Conservation (phyloP, 1,139 yeast species). For the Debaryomyces psychrophilus region DNA sequence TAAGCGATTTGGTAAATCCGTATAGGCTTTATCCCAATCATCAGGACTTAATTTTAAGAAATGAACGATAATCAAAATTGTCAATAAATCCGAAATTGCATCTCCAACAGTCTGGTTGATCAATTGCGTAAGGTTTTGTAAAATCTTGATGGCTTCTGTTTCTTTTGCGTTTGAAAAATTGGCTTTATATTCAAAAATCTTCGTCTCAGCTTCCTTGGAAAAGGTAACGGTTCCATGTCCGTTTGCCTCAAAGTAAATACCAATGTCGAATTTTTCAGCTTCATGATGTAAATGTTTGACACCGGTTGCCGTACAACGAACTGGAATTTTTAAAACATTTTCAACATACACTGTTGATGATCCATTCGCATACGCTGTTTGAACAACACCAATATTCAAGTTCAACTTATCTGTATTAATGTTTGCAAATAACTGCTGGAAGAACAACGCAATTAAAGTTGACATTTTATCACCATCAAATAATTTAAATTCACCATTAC, state of each 20-base stretch:
- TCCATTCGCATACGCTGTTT: conserved; percentile 98
- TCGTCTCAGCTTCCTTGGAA: conserved; percentile 55
- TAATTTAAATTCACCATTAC: conserved; percentile 55
- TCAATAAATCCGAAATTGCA: conserved; percentile 85
- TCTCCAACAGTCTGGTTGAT: conserved; percentile 98
- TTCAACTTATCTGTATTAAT: conserved; percentile 42
- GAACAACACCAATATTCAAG: conserved; percentile 80
- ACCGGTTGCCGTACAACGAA: conserved; percentile 90
- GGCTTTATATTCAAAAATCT: conserved; percentile 30
- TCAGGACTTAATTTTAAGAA: conserved; percentile 58
- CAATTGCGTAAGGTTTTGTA: conserved; percentile 62
- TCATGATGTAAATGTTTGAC: conserved; percentile 94
- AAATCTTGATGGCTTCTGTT: conserved; percentile 47
- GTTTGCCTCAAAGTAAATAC: conserved; percentile 95
- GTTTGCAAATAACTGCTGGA: conserved; percentile 51
- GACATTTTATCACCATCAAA: conserved; percentile 96
- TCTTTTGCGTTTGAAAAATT: conserved; percentile 28
- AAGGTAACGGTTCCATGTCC: conserved; percentile 99
- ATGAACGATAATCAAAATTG: conserved; percentile 68
- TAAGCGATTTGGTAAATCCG: conserved; percentile 84
- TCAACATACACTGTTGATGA: conserved; percentile 76
- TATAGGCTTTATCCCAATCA: conserved; percentile 77
- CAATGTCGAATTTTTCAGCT: conserved; percentile 82
- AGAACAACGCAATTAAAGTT: conserved; percentile 74
- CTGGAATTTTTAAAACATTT: conserved; percentile 69